These are phyloP conservation scores for Russula lepida DNA, from an alignment of 768 basidiomycete genomes.

Conservation along the genomic window DNA sequence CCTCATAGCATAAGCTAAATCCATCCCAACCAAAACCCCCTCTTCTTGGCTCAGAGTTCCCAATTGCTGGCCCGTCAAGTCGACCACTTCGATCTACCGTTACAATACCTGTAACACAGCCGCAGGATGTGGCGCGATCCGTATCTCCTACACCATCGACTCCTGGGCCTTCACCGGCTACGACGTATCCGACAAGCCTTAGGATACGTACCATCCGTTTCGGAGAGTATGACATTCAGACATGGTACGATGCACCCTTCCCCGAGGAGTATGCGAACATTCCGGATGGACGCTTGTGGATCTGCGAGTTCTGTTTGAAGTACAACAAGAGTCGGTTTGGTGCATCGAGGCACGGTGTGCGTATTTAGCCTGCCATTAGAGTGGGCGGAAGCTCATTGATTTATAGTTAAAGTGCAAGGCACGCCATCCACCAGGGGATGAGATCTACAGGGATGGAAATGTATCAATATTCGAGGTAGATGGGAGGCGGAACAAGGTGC, in stretches of 20 bases:
- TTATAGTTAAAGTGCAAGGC: conserved; percentile 87
- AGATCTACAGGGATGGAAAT: conserved; percentile 86
- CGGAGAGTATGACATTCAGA: conserved; percentile 86
- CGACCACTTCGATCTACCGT: conserved; percentile 56
- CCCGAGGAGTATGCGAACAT: conserved; percentile 94
- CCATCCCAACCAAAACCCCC: conserved; percentile 40
- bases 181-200: conserved; percentile 31
- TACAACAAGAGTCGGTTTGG: conserved; percentile 95
- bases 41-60: conserved; percentile 33
- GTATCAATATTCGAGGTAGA: conserved; percentile 97
- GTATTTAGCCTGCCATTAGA: conserved; percentile 25
- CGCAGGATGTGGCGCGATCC: conserved; percentile 20
- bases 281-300: conserved; percentile 88
- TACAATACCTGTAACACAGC: conserved; percentile 31
- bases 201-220: conserved; percentile 87
- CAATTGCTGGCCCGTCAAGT: conserved; percentile 47
- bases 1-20: conserved; percentile 11
- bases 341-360: conserved; percentile 74
- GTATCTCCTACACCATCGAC: conserved; percentile 34
- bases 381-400: neutral
- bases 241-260: conserved; percentile 99
- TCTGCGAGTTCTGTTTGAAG: conserved; percentile 97
- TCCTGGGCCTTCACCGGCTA: conserved; percentile 22
- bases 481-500: conserved; percentile 92
- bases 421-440: conserved; percentile 94